phyloP scores from a whole-genome alignment of 1,284 basidiomycete genomes.

The Meira nashicola region DNA sequence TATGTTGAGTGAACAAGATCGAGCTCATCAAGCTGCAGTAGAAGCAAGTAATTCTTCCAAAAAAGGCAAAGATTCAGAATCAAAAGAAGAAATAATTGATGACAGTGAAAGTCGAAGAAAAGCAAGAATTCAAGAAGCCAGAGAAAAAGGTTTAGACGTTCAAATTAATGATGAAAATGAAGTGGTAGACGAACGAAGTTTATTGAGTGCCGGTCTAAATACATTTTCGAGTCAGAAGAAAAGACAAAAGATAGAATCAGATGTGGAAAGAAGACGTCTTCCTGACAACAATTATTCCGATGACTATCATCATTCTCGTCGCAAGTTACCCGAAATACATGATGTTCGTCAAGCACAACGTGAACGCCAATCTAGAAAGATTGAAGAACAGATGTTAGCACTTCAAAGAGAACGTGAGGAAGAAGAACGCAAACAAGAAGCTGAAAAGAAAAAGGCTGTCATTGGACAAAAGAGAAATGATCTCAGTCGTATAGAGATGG shows the following conservation, averaged over 20 bases:
- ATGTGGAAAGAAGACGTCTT: background rate
- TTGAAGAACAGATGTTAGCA: slow-evolving; percentile 43
- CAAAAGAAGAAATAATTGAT: background rate
- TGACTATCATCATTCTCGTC: too few relatives aligned
- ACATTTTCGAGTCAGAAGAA: slow-evolving; percentile 55
- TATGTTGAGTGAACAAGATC: slow-evolving; percentile 40
- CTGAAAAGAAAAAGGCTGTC: slow-evolving; percentile 17
- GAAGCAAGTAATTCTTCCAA: slow-evolving; percentile 10
- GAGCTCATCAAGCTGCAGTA: slow-evolving; percentile 41
- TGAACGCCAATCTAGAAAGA: slow-evolving; percentile 24
- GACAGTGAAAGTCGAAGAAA: slow-evolving; percentile 56
- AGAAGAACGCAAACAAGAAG: slow-evolving; percentile 21
- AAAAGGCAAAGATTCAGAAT: background rate
- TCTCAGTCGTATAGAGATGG: slow-evolving; percentile 22
- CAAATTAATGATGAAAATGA: slow-evolving; percentile 97
- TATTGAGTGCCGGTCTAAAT: slow-evolving; percentile 87
- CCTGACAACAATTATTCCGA: slow-evolving; percentile 8
- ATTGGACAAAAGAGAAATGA: slow-evolving; percentile 30
- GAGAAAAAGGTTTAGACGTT: slow-evolving; percentile 73
- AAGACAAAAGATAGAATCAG: background rate
- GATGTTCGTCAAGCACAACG: slow-evolving; percentile 25
- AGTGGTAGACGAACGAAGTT: slow-evolving; percentile 89
- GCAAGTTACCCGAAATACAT: background rate
- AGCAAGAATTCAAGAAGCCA: slow-evolving; percentile 54
- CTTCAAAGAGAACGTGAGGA: slow-evolving; percentile 23